These are phyloP conservation scores for Podila horticola DNA, from an alignment of 192 early-diverging fungal genomes.

Conservation along the genomic window DNA sequence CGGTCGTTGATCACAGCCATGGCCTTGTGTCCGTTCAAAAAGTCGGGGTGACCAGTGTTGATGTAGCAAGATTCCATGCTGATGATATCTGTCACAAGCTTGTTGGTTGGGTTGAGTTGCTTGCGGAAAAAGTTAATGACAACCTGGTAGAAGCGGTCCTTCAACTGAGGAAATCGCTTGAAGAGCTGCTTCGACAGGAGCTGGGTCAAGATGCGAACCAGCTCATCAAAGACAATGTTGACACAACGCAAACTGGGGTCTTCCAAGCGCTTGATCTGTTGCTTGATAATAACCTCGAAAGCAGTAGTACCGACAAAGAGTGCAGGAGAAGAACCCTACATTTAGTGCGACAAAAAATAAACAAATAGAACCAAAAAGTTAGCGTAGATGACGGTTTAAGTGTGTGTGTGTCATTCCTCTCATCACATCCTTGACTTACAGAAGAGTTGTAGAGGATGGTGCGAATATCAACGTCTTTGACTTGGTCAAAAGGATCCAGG, in stretches of 20 bases:
- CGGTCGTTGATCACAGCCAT: slow-evolving; percentile 93
- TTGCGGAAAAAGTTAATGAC: slow-evolving; percentile 97
- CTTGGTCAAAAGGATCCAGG: slow-evolving; percentile 98
- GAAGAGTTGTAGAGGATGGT: slow-evolving; percentile 99
- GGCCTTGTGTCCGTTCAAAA: slow-evolving; percentile 96
- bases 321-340: slow-evolving; percentile 92
- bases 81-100: slow-evolving; percentile 93
- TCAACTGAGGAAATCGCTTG: slow-evolving; percentile 95
- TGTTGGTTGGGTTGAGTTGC: slow-evolving; percentile 91
- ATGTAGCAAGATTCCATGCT: slow-evolving; percentile 95
- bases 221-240: slow-evolving; percentile 97
- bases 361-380: too few species aligned
- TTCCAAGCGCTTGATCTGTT: slow-evolving; percentile 98
- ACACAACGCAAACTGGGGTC: slow-evolving; percentile 97
- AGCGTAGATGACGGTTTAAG: too few species aligned
- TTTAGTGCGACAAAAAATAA: background rate
- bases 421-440: slow-evolving; percentile 46
- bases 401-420: background rate
- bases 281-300: slow-evolving; percentile 97
- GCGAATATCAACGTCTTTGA: slow-evolving; percentile 99
- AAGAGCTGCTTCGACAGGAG: slow-evolving; percentile 93
- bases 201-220: slow-evolving; percentile 94
- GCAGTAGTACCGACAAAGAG: slow-evolving; percentile 98
- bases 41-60: slow-evolving; percentile 99
- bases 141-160: slow-evolving; percentile 92